Evolutionary conservation across 352 stramenopile genomes (phyloP).

Genomic region (Phytophthora pini): DNA sequence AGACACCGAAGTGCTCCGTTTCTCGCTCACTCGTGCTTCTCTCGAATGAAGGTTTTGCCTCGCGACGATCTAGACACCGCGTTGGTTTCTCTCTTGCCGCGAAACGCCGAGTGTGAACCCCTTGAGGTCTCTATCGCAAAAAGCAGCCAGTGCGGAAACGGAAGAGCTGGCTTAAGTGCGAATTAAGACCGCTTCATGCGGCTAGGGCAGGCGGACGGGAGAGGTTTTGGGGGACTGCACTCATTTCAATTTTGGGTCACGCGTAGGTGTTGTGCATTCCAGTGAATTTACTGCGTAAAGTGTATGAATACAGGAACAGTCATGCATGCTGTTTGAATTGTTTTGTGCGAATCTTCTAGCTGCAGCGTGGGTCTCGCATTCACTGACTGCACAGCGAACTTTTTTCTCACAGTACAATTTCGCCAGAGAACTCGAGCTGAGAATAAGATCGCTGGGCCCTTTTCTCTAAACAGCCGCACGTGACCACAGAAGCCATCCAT

Average conservation of each 20-base stretch:
- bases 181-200: background rate
- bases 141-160: slow-evolving; percentile 27
- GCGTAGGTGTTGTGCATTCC: too few species aligned
- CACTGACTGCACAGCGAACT: too few species aligned
- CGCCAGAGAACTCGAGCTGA: background rate
- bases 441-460: slow-evolving; percentile 2
- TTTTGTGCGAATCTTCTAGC: too few species aligned
- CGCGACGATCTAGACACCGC: slow-evolving; percentile 1
- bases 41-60: slow-evolving; percentile 30
- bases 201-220: slow-evolving; percentile 36
- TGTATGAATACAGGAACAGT: too few species aligned
- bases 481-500: too few species aligned
- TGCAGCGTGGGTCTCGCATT: too few species aligned
- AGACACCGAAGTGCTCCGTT: slow-evolving; percentile 11
- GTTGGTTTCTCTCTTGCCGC: slow-evolving; percentile 33
- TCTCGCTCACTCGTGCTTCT: slow-evolving; percentile 47
- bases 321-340: too few species aligned
- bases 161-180: slow-evolving; percentile 10
- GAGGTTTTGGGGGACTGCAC: slow-evolving; percentile 10
- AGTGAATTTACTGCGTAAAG: background rate
- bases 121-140: slow-evolving; percentile 18
- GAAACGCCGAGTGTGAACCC: slow-evolving; percentile 33
- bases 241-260: background rate
- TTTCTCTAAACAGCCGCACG: background rate
- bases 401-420: too few species aligned